Evolutionary conservation across 2,329 filamentous ascomycete genomes (phyloP).

Genomic region (Sarocladiaceae sp.): DNA sequence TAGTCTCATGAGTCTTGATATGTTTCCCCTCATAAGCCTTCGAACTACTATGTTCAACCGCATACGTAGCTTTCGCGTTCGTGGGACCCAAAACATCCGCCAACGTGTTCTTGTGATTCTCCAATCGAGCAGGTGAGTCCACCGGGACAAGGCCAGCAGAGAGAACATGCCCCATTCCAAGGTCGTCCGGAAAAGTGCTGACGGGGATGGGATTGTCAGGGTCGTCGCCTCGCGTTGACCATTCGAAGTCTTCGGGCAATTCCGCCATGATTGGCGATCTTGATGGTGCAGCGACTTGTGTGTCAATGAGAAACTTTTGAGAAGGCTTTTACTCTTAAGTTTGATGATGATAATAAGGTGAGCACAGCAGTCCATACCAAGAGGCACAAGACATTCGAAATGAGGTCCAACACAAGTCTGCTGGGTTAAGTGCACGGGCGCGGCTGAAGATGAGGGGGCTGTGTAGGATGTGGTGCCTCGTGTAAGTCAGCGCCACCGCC

Average conservation of each 20-base stretch:
- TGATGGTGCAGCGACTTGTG: background rate
- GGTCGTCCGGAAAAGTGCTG: background rate
- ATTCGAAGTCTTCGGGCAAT: background rate
- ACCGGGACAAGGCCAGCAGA: background rate
- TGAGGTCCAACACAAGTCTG: background rate
- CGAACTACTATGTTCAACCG: background rate
- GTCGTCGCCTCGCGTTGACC: constrained; percentile 5
- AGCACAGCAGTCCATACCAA: too few relatives aligned
- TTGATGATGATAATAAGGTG: background rate
- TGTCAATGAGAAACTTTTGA: background rate
- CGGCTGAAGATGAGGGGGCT: background rate
- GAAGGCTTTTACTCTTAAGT: background rate
- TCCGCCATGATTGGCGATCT: background rate
- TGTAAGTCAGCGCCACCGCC: background rate
- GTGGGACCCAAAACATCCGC: background rate
- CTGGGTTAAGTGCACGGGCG: too few relatives aligned
- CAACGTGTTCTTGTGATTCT: constrained; percentile 1
- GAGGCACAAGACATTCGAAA: background rate
- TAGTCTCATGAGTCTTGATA: background rate
- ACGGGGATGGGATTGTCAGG: background rate
- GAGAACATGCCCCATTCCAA: background rate
- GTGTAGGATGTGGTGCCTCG: background rate
- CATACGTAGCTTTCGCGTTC: background rate
- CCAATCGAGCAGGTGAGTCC: background rate
- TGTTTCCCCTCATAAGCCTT: background rate